These are phyloP conservation scores for Lanzia echinophila DNA, from an alignment of 2,329 filamentous ascomycete genomes.

Conservation along the genomic window DNA sequence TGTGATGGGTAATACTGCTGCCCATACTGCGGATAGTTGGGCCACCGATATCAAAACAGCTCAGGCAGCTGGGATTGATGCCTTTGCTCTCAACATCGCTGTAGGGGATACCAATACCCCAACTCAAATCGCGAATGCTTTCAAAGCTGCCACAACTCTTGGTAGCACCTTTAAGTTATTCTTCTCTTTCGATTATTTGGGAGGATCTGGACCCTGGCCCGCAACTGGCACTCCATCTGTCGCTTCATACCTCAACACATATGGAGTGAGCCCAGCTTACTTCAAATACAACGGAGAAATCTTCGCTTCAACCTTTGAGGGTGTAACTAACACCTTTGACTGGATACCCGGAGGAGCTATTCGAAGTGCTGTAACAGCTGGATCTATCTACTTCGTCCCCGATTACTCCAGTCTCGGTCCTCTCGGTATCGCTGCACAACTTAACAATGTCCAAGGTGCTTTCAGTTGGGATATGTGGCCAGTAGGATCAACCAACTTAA, in stretches of 20 bases:
- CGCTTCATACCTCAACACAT: conserved; percentile 27
- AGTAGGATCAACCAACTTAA: conserved; percentile 31
- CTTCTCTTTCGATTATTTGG: conserved; percentile 32
- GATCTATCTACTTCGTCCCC: conserved; percentile 38
- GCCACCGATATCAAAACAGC: conserved; percentile 30
- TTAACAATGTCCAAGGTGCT: conserved; percentile 32
- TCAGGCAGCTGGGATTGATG: conserved; percentile 33
- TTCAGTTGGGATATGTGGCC: conserved; percentile 41
- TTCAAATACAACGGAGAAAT: conserved; percentile 35
- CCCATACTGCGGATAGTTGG: conserved; percentile 29
- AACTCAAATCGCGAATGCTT: conserved; percentile 31
- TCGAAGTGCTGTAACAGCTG: conserved; percentile 27
- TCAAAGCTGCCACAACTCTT: conserved; percentile 27
- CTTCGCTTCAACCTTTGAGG: conserved; percentile 48
- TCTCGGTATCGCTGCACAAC: conserved; percentile 22
- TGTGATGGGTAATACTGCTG: conserved; percentile 29
- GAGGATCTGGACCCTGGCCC: conserved; percentile 24
- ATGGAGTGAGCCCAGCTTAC: conserved; percentile 31
- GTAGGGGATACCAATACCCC: conserved; percentile 29
- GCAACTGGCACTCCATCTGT: conserved; percentile 22
- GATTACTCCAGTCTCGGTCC: conserved; percentile 39
- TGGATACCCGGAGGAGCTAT: conserved; percentile 36
- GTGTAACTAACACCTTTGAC: conserved; percentile 34
- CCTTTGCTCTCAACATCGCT: conserved; percentile 33
- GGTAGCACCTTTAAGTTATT: conserved; percentile 25